A percentile compares a stretch with the other conserved stretches of the same genome.
Conservation (phyloP, 208 protist genomes). For the Kentomonas sorsogonicus region DNA sequence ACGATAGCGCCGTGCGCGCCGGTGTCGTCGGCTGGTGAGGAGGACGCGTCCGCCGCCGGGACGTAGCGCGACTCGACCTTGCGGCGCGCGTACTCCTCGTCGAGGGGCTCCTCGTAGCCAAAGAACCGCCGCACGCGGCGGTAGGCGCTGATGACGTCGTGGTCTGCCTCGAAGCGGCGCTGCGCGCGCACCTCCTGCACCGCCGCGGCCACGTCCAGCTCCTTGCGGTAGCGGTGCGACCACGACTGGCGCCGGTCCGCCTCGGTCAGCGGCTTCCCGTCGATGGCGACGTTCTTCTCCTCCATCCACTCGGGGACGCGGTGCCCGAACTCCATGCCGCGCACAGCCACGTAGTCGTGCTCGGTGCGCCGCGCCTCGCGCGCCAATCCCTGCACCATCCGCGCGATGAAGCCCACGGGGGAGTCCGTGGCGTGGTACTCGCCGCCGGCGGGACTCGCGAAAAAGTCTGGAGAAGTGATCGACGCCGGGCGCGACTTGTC, state of each 20-base stretch:
- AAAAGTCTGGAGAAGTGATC: too few species aligned
- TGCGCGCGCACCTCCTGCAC: conserved; percentile 54
- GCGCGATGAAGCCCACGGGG: conserved; percentile 2
- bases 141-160: conserved; percentile 55
- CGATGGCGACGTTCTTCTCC: conserved; percentile 70
- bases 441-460: conserved; percentile 23
- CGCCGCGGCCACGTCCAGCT: conserved; percentile 71
- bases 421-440: conserved; percentile 15
- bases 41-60: conserved; percentile 27
- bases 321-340: conserved; percentile 41
- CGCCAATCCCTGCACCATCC: not conserved
- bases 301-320: conserved; percentile 75
- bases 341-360: conserved; percentile 11
- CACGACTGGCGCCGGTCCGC: conserved; percentile 40
- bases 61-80: conserved; percentile 32
- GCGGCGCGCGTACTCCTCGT: conserved; percentile 35
- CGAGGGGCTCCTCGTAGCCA: conserved; percentile 36
- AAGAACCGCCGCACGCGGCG: conserved; percentile 34
- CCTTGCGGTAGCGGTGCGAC: conserved; percentile 45
- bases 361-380: conserved; percentile 19
- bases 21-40: not conserved
- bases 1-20: not conserved
- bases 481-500: too few species aligned
- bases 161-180: conserved; percentile 36
- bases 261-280: conserved; percentile 57